phyloP scores from a whole-genome alignment of 2,329 filamentous ascomycete genomes.

The Niveomyces coronatus region DNA sequence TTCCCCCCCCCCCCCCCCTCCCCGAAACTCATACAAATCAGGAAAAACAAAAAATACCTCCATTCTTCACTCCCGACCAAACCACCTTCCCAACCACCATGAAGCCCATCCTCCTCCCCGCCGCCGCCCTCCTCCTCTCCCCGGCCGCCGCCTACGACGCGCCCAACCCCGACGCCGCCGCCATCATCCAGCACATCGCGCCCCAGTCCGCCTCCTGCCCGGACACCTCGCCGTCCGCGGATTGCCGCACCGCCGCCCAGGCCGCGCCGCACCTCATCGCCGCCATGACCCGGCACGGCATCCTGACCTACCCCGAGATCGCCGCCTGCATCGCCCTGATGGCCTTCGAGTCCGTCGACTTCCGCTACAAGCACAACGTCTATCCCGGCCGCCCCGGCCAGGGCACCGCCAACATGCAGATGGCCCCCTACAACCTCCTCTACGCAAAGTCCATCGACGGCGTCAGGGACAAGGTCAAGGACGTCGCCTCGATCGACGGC shows the following conservation, averaged over 20 bases:
- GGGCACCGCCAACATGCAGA: conserved; percentile 54
- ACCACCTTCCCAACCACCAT: too few species aligned
- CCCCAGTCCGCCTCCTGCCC: conserved; percentile 46
- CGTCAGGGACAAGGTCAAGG: conserved; percentile 24
- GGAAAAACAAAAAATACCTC: too few species aligned
- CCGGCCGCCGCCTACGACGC: not conserved
- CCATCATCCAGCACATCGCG: conserved; percentile 43
- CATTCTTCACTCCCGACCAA: too few species aligned
- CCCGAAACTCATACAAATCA: too few species aligned
- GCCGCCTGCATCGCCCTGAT: conserved; percentile 62
- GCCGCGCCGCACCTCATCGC: conserved; percentile 47
- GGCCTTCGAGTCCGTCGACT: conserved; percentile 59
- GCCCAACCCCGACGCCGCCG: conserved; percentile 16
- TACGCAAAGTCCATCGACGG: conserved; percentile 36
- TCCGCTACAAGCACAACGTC: conserved; percentile 62
- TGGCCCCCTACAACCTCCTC: conserved; percentile 30
- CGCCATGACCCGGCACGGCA: conserved; percentile 46
- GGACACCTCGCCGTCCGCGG: conserved; percentile 30
- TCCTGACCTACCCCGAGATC: conserved; percentile 47
- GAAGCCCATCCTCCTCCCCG: not conserved
- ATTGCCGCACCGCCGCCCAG: conserved; percentile 56
- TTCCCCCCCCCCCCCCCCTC: too few species aligned
- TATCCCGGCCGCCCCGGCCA: conserved; percentile 50
- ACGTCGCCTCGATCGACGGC: conserved; percentile 17
- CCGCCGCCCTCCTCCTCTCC: not conserved